Base-by-base conservation (phyloP, 148 eudicot species). In the Fagopyrum tataricum region DNA sequence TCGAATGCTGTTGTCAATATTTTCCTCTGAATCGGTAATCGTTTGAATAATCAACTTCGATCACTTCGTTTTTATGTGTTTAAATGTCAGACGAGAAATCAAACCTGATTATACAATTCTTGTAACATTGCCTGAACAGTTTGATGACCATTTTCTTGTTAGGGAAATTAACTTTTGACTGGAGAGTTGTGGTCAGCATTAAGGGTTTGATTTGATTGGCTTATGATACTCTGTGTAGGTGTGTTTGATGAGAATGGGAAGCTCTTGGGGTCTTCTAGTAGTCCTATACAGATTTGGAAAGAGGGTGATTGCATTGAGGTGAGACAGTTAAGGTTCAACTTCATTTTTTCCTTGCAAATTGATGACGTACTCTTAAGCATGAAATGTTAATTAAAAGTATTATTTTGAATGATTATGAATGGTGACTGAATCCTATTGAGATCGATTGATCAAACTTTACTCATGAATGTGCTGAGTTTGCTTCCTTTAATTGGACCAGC, bases 251-350 rank as follows among this genome's bases (percentile, higher is more conserved):
- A 74, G 58, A 74, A 72, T 43, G 99, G 99, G 31, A 87, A 87
- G 78, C 99, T 92, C 79, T 62, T 96, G 51, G 97, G 96, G 79
- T 88, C 79, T 78, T 84, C 91, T 66, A 90, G 91, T 82, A 87
- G 95, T 80, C 96, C 99, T 4, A 92, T 96, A 82, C 97, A 92
- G 86, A 96, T 96, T 18, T 96, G 99, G 99, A 96, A 96, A 81
- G 96, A 96, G 47, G 89, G 86, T 71, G 91, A 92, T 49, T 96
- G 97, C 77, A 82, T 96, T 76, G 99, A 96, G 97, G 99, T 96
- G 77, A 78, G 81, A 61, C 70, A n/a, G 4, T 43, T 67, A 40
- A 40, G 23, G 31, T 51, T 39, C 6, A 11, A 21, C 18, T 64
- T 58, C 18, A 15, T 74, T 11, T 23, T 31, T 42, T 7, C 44